Base-by-base conservation (phyloP, 805 yeast genomes). In the Vanderwaltozyma verrucispora region DNA sequence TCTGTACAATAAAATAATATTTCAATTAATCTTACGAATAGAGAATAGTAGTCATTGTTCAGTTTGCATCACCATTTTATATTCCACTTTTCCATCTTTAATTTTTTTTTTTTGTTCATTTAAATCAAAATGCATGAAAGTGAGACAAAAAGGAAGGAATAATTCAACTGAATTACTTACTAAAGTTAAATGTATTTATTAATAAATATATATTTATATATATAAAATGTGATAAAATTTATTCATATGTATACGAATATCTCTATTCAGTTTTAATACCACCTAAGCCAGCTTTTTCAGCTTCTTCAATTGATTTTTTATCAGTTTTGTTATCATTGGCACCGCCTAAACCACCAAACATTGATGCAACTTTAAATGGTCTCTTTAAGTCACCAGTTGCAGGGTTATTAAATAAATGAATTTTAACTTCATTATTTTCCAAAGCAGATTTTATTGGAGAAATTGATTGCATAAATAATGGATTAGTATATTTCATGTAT, bases 401-500 rank as follows among this genome's bases (percentile, higher is more conserved):
- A 28, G 88, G 74, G 54, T 74, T 68, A 49, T 87, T 87, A 53
- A 83, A 83, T 41, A 92, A 56, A 63, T 92, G 95, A 63, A 92
- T 85, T 71, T 85, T 78, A 52, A 89, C 95, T 49, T 86, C 76
- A 67, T 87, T 87, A 55, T 84, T 68, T 68, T 92, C 97, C 39
- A 86, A 65, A 33, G 94, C 95, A 50, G 83, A 68, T 75, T 92
- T 92, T 53, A 92, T 68, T 36, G 96, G 89, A 37, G 94, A 75
- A 51, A 92, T 75, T 46, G 88, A 78, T 70, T 92, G 97, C 87
- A 89, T 82, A 50, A 92, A 77, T 60, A 92, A 74, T 42, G 98
- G 98, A 67, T 92, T 87, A 63, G 96, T 87, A 73, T 86, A 92
- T 66, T 86, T 82, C 94, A 92, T 77, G 77, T 89, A 89, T 45